A percentile compares a stretch with the other conserved stretches of the same genome.
Evolutionary conservation across 768 basidiomycete species (phyloP).

Genomic region (Chalciporus sphaerocephalus): DNA sequence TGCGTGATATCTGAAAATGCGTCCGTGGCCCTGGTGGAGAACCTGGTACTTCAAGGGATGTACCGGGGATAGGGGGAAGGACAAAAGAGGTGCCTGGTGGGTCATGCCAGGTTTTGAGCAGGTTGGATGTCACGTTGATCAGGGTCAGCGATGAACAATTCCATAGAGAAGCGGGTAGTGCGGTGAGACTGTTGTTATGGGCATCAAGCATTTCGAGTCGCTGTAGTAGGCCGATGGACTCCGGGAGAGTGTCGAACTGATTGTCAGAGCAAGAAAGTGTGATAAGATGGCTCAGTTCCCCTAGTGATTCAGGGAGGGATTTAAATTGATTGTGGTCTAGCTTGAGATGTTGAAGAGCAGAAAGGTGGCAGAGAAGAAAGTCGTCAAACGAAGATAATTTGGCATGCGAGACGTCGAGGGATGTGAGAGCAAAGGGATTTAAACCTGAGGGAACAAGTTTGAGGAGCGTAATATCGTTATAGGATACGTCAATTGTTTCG

Average conservation of each 20-base stretch:
- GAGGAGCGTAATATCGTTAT: slow-evolving; percentile 87
- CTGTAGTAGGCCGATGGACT: slow-evolving; percentile 69
- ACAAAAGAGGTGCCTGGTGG: slow-evolving; percentile 42
- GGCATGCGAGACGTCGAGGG: slow-evolving; percentile 81
- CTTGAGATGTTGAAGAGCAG: slow-evolving; percentile 63
- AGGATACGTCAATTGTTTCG: slow-evolving; percentile 61
- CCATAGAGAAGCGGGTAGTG: slow-evolving; percentile 78
- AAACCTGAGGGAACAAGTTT: slow-evolving; percentile 49
- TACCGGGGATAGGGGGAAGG: slow-evolving; percentile 19
- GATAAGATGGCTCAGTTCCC: slow-evolving; percentile 65
- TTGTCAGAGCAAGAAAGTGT: slow-evolving; percentile 89
- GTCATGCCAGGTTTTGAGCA: slow-evolving; percentile 68
- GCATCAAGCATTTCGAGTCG: slow-evolving; percentile 75
- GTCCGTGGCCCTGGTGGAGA: slow-evolving; percentile 14
- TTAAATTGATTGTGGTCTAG: slow-evolving; percentile 87
- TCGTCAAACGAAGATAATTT: slow-evolving; percentile 85
- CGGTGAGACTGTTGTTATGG: slow-evolving; percentile 84
- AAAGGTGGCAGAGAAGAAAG: slow-evolving; percentile 64
- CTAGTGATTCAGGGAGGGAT: slow-evolving; percentile 77
- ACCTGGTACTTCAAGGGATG: slow-evolving; percentile 19
- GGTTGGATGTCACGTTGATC: slow-evolving; percentile 88
- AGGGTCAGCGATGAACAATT: slow-evolving; percentile 64
- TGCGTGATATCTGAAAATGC: slow-evolving; percentile 24
- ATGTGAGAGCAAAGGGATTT: slow-evolving; percentile 57
- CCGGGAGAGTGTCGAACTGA: slow-evolving; percentile 70